Base-by-base conservation (phyloP, 345 rosid genomes). In the Fremontodendron californicum region DNA sequence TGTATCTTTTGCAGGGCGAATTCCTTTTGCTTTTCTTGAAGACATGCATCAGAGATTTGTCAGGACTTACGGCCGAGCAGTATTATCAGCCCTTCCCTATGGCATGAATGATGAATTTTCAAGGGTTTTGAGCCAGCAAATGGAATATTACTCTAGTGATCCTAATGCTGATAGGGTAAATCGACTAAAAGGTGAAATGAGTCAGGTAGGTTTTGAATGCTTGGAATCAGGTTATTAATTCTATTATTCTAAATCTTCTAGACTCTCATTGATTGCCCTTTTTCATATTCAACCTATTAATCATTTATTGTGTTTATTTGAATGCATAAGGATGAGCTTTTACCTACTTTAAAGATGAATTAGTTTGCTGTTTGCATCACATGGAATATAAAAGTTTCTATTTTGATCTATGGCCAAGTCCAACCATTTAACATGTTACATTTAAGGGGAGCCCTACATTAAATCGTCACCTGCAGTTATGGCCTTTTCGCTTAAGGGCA, bases 101-200 rank as follows among this genome's bases (percentile, higher is more conserved):
- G 94, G 89, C 45, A 94, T 96, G 99, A 93, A 96, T 58, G 98
- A 92, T 82, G 99, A 92, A 25, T 94, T 94, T 68, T 94, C 99
- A 6, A 91, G 99, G 87, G 95, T 94, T 77, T 60, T 96, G 80
- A 94, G 92, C 84, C 98, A 92, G 82, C 97, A 96, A 77, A 91
- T 96, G 94, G 97, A 96, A 60, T 94, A 86, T 77, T 93, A 83
- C 81, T 85, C 99, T 0, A 89, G 68, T 66, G 96, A 96, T 81
- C 99, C 97, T 4, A 92, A 90, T 85, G 97, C 97, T 0, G 99
- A 96, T 77, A 84, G 93, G 86, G 87, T 96, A n/a, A 88, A 90
- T 75, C 87, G 99, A 82, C 85, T 93, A 33, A 92, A 91, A 83
- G 98, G 94, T 76, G 98, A 93, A 93, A 88, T 96, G 97, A 89